phyloP scores from a whole-genome alignment of 108 stramenopile genomes.

The Nannochloropsis oceanica region DNA sequence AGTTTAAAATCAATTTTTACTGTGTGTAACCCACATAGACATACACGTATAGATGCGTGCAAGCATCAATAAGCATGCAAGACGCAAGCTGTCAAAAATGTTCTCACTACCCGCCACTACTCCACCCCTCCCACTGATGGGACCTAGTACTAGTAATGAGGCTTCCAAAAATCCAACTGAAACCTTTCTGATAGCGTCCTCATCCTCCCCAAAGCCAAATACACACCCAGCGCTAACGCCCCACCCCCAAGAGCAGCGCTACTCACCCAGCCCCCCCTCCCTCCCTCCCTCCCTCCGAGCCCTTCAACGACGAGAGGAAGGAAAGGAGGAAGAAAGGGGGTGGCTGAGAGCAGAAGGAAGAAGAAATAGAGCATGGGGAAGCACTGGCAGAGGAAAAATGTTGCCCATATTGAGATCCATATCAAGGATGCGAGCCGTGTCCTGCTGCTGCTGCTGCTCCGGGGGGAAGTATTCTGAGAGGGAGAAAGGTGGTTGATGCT shows the following conservation, averaged over 20 bases:
- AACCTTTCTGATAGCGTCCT: background rate
- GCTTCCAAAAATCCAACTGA: background rate
- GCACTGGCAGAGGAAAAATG: background rate
- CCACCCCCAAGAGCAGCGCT: background rate
- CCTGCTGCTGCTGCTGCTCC: too few relatives aligned
- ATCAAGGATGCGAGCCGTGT: background rate
- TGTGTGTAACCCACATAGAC: too few relatives aligned
- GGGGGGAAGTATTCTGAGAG: too few relatives aligned
- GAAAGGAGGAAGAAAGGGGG: background rate
- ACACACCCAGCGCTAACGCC: background rate
- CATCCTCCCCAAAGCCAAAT: background rate
- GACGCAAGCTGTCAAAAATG: too few relatives aligned
- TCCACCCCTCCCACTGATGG: background rate
- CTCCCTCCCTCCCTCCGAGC: too few relatives aligned
- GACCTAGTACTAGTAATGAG: too few relatives aligned
- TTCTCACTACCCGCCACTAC: background rate
- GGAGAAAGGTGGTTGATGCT: too few relatives aligned
- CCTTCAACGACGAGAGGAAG: background rate
- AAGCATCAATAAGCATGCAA: too few relatives aligned
- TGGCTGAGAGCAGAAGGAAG: background rate
- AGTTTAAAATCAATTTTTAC: too few relatives aligned
- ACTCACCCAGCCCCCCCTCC: too few relatives aligned
- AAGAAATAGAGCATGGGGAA: background rate
- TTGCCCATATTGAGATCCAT: background rate
- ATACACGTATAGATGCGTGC: too few relatives aligned